These are phyloP conservation scores for Apocynum venetum DNA, from an alignment of 257 asterid genomes.

Conservation along the genomic window DNA sequence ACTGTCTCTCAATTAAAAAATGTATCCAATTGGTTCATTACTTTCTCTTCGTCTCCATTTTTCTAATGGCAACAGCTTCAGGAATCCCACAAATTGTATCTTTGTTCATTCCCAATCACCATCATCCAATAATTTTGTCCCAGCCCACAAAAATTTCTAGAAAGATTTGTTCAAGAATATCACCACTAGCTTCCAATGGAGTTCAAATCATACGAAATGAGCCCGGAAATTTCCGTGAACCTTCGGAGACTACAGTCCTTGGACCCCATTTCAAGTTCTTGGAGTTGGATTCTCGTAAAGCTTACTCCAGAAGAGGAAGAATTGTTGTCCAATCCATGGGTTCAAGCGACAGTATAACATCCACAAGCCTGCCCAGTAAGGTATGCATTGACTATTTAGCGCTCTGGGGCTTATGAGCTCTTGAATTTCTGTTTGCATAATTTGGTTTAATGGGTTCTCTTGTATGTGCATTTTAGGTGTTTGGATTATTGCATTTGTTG, in stretches of 20 bases:
- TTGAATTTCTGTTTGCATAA: background rate
- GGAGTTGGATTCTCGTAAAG: conserved; percentile 21
- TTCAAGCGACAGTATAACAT: conserved; percentile 39
- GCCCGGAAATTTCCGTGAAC: conserved; percentile 3
- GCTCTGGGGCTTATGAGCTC: background rate
- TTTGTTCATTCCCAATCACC: conserved; percentile 33
- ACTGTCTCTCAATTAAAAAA: conserved; percentile 20
- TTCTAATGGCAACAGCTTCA: conserved; percentile 35
- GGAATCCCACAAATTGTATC: conserved; percentile 35
- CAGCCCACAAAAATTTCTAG: conserved; percentile 22
- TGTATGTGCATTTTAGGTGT: conserved; percentile 34
- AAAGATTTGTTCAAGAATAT: conserved; percentile 20
- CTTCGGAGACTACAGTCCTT: conserved; percentile 19
- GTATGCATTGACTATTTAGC: conserved; percentile 23
- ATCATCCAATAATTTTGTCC: conserved; percentile 13
- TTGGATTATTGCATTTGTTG: conserved; percentile 67
- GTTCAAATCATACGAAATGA: conserved; percentile 5
- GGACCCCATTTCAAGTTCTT: conserved; percentile 17
- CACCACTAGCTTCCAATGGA: conserved; percentile 20
- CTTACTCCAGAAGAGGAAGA: conserved; percentile 26
- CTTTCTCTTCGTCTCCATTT: conserved; percentile 12
- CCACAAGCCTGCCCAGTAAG: conserved; percentile 43
- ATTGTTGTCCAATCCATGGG: conserved; percentile 41
- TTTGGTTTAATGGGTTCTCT: conserved; percentile 8
- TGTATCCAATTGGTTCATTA: conserved; percentile 29